Evolutionary conservation across 2,329 filamentous ascomycete genomes (phyloP).

Genomic region (Phyllosticta citrichinensis): DNA sequence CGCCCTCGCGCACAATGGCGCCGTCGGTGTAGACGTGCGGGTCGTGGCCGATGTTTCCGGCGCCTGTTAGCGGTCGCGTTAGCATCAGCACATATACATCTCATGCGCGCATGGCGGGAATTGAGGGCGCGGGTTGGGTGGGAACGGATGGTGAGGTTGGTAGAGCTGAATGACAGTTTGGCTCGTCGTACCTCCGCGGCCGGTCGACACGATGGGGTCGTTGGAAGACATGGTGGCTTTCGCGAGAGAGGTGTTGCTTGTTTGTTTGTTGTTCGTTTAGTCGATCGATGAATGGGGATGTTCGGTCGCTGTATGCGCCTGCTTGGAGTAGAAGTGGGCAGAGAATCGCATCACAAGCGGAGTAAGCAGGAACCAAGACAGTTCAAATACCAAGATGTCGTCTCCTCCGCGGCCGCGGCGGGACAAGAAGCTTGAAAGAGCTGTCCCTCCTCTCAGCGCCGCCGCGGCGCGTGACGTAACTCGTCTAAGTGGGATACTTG

Average conservation of each 20-base stretch:
- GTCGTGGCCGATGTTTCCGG: conserved; percentile 43
- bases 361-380: background rate
- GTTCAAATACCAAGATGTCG: background rate
- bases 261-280: background rate
- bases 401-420: background rate
- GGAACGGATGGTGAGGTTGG: background rate
- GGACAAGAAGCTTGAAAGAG: background rate
- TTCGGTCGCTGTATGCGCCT: background rate
- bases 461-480: background rate
- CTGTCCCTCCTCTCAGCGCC: background rate
- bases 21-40: conserved; percentile 27
- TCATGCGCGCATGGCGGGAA: background rate
- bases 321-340: background rate
- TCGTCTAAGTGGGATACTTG: background rate
- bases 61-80: conserved; percentile 26
- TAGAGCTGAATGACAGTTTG: background rate
- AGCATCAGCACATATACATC: background rate
- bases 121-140: too few species aligned
- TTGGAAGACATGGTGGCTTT: conserved; percentile 1
- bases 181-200: conserved; percentile 37
- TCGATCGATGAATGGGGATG: background rate
- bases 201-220: conserved; percentile 37
- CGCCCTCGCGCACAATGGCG: conserved; percentile 27
- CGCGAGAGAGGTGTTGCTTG: background rate
- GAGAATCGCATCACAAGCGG: background rate